Conservation (phyloP, 1,284 basidiomycete genomes). For the Marasmius sp. region DNA sequence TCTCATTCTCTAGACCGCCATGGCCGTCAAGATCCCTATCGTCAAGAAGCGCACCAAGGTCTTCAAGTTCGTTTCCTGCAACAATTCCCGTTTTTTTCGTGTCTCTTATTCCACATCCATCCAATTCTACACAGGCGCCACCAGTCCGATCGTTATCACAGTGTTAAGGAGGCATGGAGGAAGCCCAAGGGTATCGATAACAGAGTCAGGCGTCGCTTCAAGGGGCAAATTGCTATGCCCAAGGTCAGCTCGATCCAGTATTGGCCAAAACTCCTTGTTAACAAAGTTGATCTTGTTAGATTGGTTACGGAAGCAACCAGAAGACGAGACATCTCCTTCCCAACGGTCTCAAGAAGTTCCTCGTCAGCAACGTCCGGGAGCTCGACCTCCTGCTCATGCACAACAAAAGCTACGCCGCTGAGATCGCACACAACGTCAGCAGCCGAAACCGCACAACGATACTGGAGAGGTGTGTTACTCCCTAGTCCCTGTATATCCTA, state of each 20-base stretch:
- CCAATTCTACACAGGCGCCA: conserved; percentile 68
- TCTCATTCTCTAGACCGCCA: conserved; percentile 44
- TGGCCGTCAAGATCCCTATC: conserved; percentile 87
- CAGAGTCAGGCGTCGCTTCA: conserved; percentile 94
- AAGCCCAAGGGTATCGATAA: conserved; percentile 98
- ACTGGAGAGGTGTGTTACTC: conserved; percentile 72
- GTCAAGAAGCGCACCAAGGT: conserved; percentile 95
- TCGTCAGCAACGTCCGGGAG: conserved; percentile 90
- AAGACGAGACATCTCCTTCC: conserved; percentile 95
- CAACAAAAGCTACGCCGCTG: conserved; percentile 95
- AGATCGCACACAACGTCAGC: conserved; percentile 97
- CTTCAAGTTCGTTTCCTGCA: conserved; percentile 75
- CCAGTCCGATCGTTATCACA: conserved; percentile 94
- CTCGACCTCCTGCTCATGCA: conserved; percentile 96
- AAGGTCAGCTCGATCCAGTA: conserved; percentile 55
- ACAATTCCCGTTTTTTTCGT: conserved; percentile 3
- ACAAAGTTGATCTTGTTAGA: conserved; percentile 38
- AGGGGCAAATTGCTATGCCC: conserved; percentile 94
- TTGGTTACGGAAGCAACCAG: conserved; percentile 86
- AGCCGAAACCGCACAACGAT: conserved; percentile 95
- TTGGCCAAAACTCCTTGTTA: conserved; percentile 2
- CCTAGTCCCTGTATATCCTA: neutral
- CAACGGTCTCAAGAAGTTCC: conserved; percentile 91
- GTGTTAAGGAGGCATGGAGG: conserved; percentile 96
- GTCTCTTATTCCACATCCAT: conserved; percentile 14